A percentile compares a stretch with the other conserved stretches of the same genome.
Evolutionary conservation across 306 rosid species (phyloP).

Genomic region (Lathyrus tuberosus): DNA sequence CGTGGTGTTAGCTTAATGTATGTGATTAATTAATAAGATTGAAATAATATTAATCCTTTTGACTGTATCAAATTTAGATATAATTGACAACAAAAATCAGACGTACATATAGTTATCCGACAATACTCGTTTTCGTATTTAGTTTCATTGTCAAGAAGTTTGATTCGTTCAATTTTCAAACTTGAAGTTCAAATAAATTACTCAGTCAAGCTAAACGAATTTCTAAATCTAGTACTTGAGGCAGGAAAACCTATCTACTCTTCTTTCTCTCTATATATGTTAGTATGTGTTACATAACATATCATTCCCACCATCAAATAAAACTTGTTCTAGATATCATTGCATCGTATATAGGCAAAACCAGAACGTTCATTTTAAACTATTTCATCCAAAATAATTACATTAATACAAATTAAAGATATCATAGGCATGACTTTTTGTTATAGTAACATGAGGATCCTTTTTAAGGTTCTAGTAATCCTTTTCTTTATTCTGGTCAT

Average conservation of each 20-base stretch:
- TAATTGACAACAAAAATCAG: too few relatives aligned
- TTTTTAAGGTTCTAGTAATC: slow-evolving; percentile 39
- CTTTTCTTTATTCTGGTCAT: slow-evolving; percentile 36
- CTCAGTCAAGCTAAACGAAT: not conserved
- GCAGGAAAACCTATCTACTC: too few relatives aligned
- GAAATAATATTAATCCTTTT: too few relatives aligned
- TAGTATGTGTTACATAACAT: too few relatives aligned
- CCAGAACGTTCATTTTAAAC: not conserved
- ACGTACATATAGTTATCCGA: too few relatives aligned
- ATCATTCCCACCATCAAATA: too few relatives aligned
- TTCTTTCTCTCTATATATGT: too few relatives aligned
- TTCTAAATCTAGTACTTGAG: not conserved
- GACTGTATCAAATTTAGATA: too few relatives aligned
- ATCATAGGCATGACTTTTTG: slow-evolving; percentile 6
- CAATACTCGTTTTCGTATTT: too few relatives aligned
- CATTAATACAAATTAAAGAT: not conserved
- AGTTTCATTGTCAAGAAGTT: not conserved
- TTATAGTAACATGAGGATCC: slow-evolving; percentile 17
- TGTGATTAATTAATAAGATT: too few relatives aligned
- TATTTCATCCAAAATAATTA: not conserved
- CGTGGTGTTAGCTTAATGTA: too few relatives aligned
- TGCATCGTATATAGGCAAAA: not conserved
- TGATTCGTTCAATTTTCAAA: not conserved
- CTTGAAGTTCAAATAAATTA: not conserved
- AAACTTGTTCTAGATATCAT: too few relatives aligned